Conservation (phyloP, 1,139 yeast species). For the Yamadazyma triangularis region DNA sequence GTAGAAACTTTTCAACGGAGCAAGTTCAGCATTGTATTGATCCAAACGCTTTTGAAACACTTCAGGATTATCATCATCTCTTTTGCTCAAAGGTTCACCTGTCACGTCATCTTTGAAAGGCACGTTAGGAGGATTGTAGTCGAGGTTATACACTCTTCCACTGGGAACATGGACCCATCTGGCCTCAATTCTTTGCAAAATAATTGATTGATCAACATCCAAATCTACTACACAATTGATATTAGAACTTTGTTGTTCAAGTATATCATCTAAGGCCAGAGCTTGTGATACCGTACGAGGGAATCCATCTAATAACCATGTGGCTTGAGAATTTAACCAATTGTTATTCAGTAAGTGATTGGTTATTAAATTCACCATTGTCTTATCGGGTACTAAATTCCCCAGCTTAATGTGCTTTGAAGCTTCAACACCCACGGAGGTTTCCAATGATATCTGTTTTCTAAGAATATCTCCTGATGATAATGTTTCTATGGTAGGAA, state of each 20-base stretch:
- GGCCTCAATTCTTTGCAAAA: slow-evolving; percentile 75
- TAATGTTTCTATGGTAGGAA: slow-evolving; percentile 50
- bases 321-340: slow-evolving; percentile 44
- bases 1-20: slow-evolving; percentile 65
- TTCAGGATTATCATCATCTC: slow-evolving; percentile 74
- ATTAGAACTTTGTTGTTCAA: slow-evolving; percentile 32
- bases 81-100: slow-evolving; percentile 75
- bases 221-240: slow-evolving; percentile 77
- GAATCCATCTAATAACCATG: slow-evolving; percentile 88
- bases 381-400: slow-evolving; percentile 63
- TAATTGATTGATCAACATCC: slow-evolving; percentile 76
- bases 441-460: slow-evolving; percentile 51
- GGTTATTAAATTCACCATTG: slow-evolving; percentile 59
- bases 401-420: slow-evolving; percentile 57
- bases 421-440: slow-evolving; percentile 59
- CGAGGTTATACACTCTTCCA: slow-evolving; percentile 80
- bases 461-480: slow-evolving; percentile 86
- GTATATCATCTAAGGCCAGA: slow-evolving; percentile 39
- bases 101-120: slow-evolving; percentile 83
- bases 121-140: slow-evolving; percentile 83
- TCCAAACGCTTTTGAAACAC: slow-evolving; percentile 67
- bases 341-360: slow-evolving; percentile 38
- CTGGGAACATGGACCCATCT: slow-evolving; percentile 82
- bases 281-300: slow-evolving; percentile 84
- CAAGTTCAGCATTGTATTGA: slow-evolving; percentile 54